Percentiles rank a stretch among this genome's conserved stretches.
phyloP scores from a whole-genome alignment of 768 basidiomycete species.

The Amanita rubescens region DNA sequence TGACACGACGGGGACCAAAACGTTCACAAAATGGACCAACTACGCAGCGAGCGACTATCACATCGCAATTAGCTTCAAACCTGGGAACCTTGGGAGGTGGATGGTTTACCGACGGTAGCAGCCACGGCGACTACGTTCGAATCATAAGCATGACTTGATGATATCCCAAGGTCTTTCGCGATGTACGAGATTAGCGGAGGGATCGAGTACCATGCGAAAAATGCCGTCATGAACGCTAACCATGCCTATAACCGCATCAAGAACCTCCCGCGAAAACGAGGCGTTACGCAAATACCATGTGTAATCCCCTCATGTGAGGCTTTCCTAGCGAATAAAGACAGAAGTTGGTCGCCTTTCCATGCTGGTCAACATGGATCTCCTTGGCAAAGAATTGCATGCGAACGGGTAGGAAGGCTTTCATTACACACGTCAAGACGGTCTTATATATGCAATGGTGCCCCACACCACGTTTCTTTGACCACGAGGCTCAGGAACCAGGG shows the following conservation, averaged over 20 bases:
- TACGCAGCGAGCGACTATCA: conserved; percentile 34
- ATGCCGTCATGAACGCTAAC: conserved; percentile 1
- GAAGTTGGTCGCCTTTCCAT: conserved; percentile 1
- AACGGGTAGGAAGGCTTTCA: background rate
- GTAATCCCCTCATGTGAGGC: conserved; percentile 2
- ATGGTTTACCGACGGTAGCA: background rate
- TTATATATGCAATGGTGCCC: background rate
- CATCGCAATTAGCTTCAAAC: background rate
- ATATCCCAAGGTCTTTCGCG: background rate
- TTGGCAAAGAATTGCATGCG: conserved; percentile 3
- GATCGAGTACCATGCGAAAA: conserved; percentile 4
- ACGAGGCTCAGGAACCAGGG: no score
- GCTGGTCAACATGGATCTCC: background rate
- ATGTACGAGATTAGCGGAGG: conserved; percentile 5
- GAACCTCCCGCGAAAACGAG: no score
- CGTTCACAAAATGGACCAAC: conserved; percentile 45
- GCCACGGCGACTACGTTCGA: conserved; percentile 4
- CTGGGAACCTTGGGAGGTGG: background rate
- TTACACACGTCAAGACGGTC: background rate
- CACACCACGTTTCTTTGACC: no score
- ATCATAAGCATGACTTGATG: background rate
- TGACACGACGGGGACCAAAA: conserved; percentile 47
- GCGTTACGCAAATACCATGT: background rate
- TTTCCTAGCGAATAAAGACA: background rate
- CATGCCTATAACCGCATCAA: background rate